These are phyloP conservation scores for Phylloporus sp. DNA, from an alignment of 768 basidiomycete genomes.

Conservation along the genomic window DNA sequence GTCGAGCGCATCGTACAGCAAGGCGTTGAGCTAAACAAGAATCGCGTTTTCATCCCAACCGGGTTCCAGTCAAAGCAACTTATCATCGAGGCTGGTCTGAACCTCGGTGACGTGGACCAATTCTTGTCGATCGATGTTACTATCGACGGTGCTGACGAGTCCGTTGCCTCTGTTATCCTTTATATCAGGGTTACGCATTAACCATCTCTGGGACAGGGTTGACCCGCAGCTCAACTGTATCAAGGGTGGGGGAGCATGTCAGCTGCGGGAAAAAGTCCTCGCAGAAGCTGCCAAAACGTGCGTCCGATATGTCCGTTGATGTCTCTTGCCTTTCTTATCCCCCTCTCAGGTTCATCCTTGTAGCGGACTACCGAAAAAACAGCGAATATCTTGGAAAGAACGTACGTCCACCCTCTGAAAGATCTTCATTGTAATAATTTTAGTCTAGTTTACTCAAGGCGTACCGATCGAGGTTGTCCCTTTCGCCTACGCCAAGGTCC, in stretches of 20 bases:
- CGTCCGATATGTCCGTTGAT: not conserved
- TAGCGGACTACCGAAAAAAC: constrained; percentile 97
- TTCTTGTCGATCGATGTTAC: constrained; percentile 93
- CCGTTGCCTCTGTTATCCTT: constrained; percentile 25
- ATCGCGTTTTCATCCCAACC: constrained; percentile 86
- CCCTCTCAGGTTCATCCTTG: constrained; percentile 67
- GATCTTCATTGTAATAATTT: not conserved
- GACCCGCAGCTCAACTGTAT: constrained; percentile 86
- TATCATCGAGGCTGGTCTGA: constrained; percentile 75
- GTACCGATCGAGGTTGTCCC: constrained; percentile 97
- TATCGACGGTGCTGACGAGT: constrained; percentile 97
- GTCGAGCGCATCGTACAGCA: constrained; percentile 92
- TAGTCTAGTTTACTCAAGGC: constrained; percentile 70
- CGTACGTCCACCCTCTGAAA: constrained; percentile 43
- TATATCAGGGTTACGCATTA: not conserved
- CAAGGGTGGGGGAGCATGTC: constrained; percentile 97
- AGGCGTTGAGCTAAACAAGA: constrained; percentile 68
- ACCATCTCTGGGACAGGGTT: constrained; percentile 49
- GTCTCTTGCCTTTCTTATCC: constrained; percentile 40
- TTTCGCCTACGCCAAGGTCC: constrained; percentile 88
- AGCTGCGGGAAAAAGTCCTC: constrained; percentile 93
- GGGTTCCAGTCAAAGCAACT: constrained; percentile 97
- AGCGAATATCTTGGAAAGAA: constrained; percentile 74
- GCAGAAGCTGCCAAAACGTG: constrained; percentile 92
- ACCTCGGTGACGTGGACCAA: constrained; percentile 85